Base-by-base conservation (phyloP, 805 yeast species). In the Starmerella apis region DNA sequence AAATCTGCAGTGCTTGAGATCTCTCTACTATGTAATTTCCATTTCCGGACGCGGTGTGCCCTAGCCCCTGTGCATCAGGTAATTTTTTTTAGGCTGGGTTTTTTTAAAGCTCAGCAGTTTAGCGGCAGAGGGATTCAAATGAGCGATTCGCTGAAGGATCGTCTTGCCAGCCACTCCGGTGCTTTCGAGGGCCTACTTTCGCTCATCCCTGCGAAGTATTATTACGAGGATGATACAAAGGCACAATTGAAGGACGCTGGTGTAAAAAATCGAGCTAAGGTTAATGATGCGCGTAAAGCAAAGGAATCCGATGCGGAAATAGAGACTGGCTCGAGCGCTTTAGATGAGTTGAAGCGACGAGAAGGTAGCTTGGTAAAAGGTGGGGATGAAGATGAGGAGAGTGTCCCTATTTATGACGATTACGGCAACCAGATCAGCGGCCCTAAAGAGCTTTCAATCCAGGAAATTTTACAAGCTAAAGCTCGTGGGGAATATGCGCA, bases 161-260 rank as follows among this genome's bases (percentile, higher is more conserved):
- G 70, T 53, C 57, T 66, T 24, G 54, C 53, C 38, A 59, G 61
- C 52, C 68, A 66, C 50, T 65, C 69, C 13, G 60, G 61, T 28
- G 61, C 96, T 3, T 90, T 90, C 65, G 86, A 85, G 63, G 95
- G 96, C 22, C 71, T 90, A 47, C 71, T 90, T 52, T 86, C 96
- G 19, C 71, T 90, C 65, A 88, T 90, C 51, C 96, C 97, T 3
- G 95, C 96, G 2, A 86, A 87, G 63, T 87, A 83, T 62, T 90
- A 90, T 65, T 87, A 85, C 64, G 96, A 88, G 65, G 95, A 84
- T 35, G 90, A 85, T 51, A 81, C 90, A 2, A 80, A 82, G 59
- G 81, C 81, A 47, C 96, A 90, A 67, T 88, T 96, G 96, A 80
- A 81, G 23, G 33, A n/a, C 4, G 16, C 44, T 8, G 16, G 14